Percentiles rank a stretch among this genome's conserved stretches.
Evolutionary conservation across 176 grass and related monocot species (phyloP).

Genomic region (Ensete ventricosum): DNA sequence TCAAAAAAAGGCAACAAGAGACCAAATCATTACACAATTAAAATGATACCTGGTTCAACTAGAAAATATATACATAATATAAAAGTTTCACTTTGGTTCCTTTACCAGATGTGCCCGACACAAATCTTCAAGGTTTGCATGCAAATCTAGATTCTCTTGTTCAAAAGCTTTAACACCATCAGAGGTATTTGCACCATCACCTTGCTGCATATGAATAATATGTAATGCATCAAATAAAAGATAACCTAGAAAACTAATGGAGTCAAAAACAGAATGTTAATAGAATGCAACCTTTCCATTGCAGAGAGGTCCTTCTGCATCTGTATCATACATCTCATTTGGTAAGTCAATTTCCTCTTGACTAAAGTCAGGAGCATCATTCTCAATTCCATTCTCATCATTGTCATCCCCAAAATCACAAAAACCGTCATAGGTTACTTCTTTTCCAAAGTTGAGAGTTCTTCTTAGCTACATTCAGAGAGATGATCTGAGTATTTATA

Average conservation of each 20-base stretch:
- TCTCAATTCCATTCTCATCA: conserved; percentile 30
- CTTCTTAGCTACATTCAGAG: conserved; percentile 60
- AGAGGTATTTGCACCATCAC: conserved; percentile 12
- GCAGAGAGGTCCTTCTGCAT: conserved; percentile 30
- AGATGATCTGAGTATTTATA: conserved; percentile 5
- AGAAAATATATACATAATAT: not conserved
- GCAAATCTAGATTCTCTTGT: conserved; percentile 33
- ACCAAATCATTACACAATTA: not conserved
- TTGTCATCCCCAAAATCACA: conserved; percentile 36
- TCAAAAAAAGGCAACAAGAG: not conserved
- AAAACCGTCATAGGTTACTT: conserved; percentile 30
- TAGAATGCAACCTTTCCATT: conserved; percentile 34
- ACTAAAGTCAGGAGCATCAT: conserved; percentile 28
- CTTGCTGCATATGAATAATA: conserved; percentile 31
- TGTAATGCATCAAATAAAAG: conserved; percentile 20
- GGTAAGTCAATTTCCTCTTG: conserved; percentile 25
- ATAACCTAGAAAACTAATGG: not conserved
- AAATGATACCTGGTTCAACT: not conserved
- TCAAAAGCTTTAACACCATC: conserved; percentile 23
- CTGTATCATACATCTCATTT: conserved; percentile 31
- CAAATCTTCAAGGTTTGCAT: conserved; percentile 65
- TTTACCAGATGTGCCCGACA: conserved; percentile 75
- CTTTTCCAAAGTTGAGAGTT: conserved; percentile 51
- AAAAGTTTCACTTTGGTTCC: not conserved
- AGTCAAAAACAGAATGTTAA: not conserved